These are phyloP conservation scores for Diutina sp. DNA, from an alignment of 1,139 yeast genomes.

Conservation along the genomic window DNA sequence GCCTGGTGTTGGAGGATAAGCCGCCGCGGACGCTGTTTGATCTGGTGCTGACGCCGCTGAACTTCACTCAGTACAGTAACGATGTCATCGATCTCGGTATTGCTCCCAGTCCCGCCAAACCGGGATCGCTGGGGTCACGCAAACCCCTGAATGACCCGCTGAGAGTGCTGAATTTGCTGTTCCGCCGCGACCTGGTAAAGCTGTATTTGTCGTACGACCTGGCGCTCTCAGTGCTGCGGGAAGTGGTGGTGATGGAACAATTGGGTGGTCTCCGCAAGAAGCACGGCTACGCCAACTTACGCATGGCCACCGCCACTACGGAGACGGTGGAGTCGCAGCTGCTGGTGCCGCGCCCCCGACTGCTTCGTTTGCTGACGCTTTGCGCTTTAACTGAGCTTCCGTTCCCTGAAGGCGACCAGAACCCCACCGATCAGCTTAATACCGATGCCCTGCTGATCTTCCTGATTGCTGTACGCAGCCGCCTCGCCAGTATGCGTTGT, in stretches of 20 bases:
- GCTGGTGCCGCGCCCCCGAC: background rate
- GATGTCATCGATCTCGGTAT: slow-evolving; percentile 34
- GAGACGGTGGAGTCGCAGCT: background rate
- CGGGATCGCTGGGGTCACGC: background rate
- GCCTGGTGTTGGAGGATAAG: background rate
- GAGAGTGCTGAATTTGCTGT: background rate
- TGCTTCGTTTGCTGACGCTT: slow-evolving; percentile 22
- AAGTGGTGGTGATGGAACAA: slow-evolving; percentile 9
- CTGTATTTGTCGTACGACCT: slow-evolving; percentile 48
- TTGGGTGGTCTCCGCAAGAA: slow-evolving; percentile 20
- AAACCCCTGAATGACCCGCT: background rate
- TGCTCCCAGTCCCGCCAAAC: slow-evolving; percentile 22
- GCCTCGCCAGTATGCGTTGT: background rate
- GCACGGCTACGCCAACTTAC: slow-evolving; percentile 23
- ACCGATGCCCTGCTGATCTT: background rate
- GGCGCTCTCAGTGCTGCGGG: slow-evolving; percentile 25
- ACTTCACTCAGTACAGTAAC: slow-evolving; percentile 19
- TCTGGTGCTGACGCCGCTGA: slow-evolving; percentile 1
- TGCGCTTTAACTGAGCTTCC: slow-evolving; percentile 32
- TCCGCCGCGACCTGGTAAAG: slow-evolving; percentile 23
- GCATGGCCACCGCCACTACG: slow-evolving; percentile 8
- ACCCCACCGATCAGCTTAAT: background rate
- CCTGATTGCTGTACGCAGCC: background rate
- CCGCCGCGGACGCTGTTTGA: background rate
- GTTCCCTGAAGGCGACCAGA: slow-evolving; percentile 9